Percentiles rank a stretch among this genome's conserved stretches.
phyloP scores from a whole-genome alignment of 2,329 filamentous ascomycete species.

The Rutstroemia sp. region DNA sequence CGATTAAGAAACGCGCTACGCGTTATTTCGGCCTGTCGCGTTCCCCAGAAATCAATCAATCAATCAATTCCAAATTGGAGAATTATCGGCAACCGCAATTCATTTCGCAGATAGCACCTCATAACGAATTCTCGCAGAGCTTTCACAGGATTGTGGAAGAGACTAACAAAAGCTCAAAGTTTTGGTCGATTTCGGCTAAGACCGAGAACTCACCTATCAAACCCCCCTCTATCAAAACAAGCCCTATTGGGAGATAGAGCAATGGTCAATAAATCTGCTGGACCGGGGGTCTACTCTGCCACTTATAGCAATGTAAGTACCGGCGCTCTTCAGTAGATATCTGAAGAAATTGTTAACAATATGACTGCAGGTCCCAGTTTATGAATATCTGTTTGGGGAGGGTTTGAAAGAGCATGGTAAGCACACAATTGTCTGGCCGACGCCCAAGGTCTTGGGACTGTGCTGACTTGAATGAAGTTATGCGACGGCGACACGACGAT shows the following conservation, averaged over 20 bases:
- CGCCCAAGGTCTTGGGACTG: not conserved
- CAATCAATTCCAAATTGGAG: not conserved
- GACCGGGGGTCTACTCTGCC: constrained; percentile 51
- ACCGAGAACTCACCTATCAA: not conserved
- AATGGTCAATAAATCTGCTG: constrained; percentile 29
- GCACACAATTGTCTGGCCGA: not conserved
- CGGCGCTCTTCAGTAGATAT: too few species aligned
- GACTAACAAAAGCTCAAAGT: too few species aligned
- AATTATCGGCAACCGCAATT: not conserved
- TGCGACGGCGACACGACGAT: constrained; percentile 86
- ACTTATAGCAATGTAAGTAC: constrained; percentile 59
- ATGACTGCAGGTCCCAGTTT: constrained; percentile 71
- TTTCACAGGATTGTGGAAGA: too few species aligned
- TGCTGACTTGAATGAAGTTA: constrained; percentile 40
- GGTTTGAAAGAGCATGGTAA: constrained; percentile 68
- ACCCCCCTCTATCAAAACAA: not conserved
- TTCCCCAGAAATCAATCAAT: not conserved
- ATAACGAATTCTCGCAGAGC: not conserved
- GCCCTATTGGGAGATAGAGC: not conserved
- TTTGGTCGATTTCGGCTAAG: not conserved
- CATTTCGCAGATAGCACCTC: not conserved
- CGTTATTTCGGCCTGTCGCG: constrained; percentile 1
- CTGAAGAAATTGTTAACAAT: not conserved
- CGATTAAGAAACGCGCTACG: not conserved
- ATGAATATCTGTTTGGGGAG: constrained; percentile 79